Evolutionary conservation across 352 stramenopile genomes (phyloP).

Genomic region (Paralagenidium karlingii): DNA sequence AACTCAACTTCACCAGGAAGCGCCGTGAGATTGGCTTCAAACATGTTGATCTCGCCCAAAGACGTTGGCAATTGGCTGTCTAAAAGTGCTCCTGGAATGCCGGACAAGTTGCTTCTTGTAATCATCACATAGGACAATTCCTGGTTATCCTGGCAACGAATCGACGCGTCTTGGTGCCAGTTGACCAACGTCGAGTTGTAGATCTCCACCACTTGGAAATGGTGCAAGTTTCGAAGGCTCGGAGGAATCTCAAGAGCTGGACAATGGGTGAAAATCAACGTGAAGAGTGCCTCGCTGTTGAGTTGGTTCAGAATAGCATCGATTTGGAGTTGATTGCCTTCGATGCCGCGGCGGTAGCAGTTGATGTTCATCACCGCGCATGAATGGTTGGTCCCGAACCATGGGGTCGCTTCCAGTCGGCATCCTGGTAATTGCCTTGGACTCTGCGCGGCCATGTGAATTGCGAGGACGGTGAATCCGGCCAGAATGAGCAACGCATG

Average conservation of each 20-base stretch:
- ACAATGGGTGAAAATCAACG: conserved; percentile 10
- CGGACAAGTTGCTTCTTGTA: conserved; percentile 2
- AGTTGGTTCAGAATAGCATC: not conserved
- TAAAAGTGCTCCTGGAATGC: conserved; percentile 3
- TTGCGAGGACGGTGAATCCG: too few species aligned
- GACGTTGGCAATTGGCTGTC: conserved; percentile 1
- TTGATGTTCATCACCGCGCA: conserved; percentile 13
- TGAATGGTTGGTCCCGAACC: conserved; percentile 7
- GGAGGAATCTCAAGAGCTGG: conserved; percentile 4
- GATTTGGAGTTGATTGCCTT: not conserved
- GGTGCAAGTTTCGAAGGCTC: not conserved
- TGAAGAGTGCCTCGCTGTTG: conserved; percentile 2
- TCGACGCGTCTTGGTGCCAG: conserved; percentile 4
- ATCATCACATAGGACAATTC: too few species aligned
- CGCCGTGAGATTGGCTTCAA: conserved; percentile 7
- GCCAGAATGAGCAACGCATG: too few species aligned
- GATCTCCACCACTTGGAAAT: conserved; percentile 3
- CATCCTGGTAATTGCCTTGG: conserved; percentile 5
- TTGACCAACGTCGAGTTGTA: conserved; percentile 9
- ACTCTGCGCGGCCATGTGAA: conserved; percentile 12
- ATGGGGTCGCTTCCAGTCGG: conserved; percentile 4
- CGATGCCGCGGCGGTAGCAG: conserved; percentile 4
- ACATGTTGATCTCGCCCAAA: conserved; percentile 9
- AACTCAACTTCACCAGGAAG: conserved; percentile 4
- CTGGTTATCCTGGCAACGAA: too few species aligned